A percentile compares a stretch with the other conserved stretches of the same genome.
Evolutionary conservation across 164 flowering plant genomes (phyloP).

Genomic region (Aristolochia contorta): DNA sequence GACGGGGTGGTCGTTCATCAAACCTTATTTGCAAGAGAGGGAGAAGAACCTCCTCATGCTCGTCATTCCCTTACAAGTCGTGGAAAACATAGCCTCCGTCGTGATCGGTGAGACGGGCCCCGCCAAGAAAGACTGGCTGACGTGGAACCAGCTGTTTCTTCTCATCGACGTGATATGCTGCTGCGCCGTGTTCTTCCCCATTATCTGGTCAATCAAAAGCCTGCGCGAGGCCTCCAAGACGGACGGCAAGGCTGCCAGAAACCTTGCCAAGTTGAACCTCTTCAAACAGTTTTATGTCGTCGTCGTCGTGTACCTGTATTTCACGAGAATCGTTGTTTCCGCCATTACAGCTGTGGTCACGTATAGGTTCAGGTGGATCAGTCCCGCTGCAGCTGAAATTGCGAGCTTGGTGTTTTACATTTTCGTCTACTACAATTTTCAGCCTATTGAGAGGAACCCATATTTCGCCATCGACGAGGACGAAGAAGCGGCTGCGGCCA

Average conservation of each 20-base stretch:
- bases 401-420: constrained; percentile 27
- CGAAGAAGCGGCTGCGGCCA: constrained; percentile 23
- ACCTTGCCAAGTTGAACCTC: constrained; percentile 25
- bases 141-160: constrained; percentile 34
- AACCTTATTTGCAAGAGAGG: constrained; percentile 32
- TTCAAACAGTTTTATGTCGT: constrained; percentile 34
- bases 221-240: constrained; percentile 30
- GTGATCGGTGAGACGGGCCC: constrained; percentile 29
- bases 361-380: constrained; percentile 20
- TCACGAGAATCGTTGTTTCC: constrained; percentile 27
- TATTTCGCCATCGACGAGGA: constrained; percentile 26
- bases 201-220: constrained; percentile 35
- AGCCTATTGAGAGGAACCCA: constrained; percentile 25
- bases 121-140: constrained; percentile 26
- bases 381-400: constrained; percentile 13
- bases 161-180: constrained; percentile 27
- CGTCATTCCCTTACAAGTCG: constrained; percentile 34
- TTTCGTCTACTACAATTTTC: constrained; percentile 24
- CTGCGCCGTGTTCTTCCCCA: constrained; percentile 29
- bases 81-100: constrained; percentile 29
- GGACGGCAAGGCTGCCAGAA: constrained; percentile 37
- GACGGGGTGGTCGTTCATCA: constrained; percentile 41
- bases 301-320: constrained; percentile 26
- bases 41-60: constrained; percentile 30
- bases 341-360: constrained; percentile 10